Conservation (phyloP, 2,329 filamentous ascomycete genomes). For the Rutstroemia sp. region DNA sequence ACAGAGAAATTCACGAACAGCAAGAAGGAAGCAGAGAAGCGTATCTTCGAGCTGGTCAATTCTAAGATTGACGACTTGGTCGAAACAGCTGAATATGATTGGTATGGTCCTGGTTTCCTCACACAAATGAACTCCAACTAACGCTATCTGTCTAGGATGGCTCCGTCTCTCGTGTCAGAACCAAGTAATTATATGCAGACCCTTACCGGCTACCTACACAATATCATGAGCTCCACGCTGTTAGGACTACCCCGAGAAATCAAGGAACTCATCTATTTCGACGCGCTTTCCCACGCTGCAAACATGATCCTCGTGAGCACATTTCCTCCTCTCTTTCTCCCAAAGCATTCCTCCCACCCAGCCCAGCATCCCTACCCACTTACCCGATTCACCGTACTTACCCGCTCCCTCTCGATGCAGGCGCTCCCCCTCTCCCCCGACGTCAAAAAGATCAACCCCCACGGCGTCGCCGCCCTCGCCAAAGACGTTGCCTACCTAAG, state of each 20-base stretch:
- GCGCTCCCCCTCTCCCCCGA: conserved; percentile 52
- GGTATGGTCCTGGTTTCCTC: conserved; percentile 41
- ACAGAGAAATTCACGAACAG: conserved; percentile 82
- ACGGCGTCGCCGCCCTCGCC: conserved; percentile 73
- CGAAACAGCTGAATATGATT: conserved; percentile 96
- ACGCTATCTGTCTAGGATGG: conserved; percentile 36
- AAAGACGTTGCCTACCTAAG: conserved; percentile 79
- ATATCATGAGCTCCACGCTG: conserved; percentile 94
- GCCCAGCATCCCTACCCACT: neutral
- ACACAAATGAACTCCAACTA: neutral
- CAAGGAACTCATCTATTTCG: conserved; percentile 96
- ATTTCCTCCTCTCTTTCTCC: conserved; percentile 1
- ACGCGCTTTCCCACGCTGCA: conserved; percentile 84
- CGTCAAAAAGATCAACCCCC: conserved; percentile 80
- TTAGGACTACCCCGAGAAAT: conserved; percentile 91
- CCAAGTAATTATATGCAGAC: conserved; percentile 95
- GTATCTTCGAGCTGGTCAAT: conserved; percentile 97
- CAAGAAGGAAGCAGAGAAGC: conserved; percentile 93
- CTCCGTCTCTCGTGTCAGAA: conserved; percentile 55
- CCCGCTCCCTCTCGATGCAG: neutral
- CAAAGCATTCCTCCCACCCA: neutral
- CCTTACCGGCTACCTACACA: conserved; percentile 82
- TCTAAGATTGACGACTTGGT: conserved; percentile 97
- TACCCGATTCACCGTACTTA: neutral
- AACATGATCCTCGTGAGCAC: conserved; percentile 67